phyloP scores from a whole-genome alignment of 345 rosid species.

The Lepidium aucheri region DNA sequence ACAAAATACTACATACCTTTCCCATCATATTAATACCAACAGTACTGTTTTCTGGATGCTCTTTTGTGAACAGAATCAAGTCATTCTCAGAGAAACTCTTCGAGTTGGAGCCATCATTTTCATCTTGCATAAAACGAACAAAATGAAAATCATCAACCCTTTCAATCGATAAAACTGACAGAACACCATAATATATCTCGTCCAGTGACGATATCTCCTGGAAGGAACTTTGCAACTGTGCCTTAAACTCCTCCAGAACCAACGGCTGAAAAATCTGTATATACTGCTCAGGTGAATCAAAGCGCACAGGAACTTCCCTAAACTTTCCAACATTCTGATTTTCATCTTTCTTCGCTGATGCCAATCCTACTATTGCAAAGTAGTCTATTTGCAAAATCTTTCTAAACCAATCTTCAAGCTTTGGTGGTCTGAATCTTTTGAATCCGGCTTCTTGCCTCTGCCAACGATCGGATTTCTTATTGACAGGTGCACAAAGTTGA shows the following conservation, averaged over 20 bases:
- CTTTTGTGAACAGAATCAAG: slow-evolving; percentile 84
- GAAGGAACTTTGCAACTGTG: slow-evolving; percentile 77
- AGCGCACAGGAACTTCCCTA: slow-evolving; percentile 79
- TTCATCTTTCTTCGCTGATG: slow-evolving; percentile 41
- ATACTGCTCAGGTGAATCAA: slow-evolving; percentile 76
- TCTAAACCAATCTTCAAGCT: slow-evolving; percentile 93
- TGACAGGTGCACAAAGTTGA: slow-evolving; percentile 71
- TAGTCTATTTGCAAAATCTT: slow-evolving; percentile 80
- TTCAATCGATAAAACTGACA: slow-evolving; percentile 86
- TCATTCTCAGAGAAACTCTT: slow-evolving; percentile 81
- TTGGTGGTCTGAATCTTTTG: slow-evolving; percentile 80
- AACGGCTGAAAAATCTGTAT: slow-evolving; percentile 79
- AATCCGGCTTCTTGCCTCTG: slow-evolving; percentile 45
- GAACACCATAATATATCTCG: slow-evolving; percentile 60
- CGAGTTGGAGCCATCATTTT: slow-evolving; percentile 40
- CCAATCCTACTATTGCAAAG: slow-evolving; percentile 59
- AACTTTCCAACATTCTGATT: slow-evolving; percentile 37
- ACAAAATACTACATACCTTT: slow-evolving; percentile 47
- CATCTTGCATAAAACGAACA: slow-evolving; percentile 87
- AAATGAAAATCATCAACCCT: slow-evolving; percentile 94
- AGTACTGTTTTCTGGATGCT: slow-evolving; percentile 42
- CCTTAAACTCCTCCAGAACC: slow-evolving; percentile 94
- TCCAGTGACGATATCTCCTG: slow-evolving; percentile 79
- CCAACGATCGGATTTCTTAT: slow-evolving; percentile 42
- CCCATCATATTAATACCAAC: slow-evolving; percentile 74